Base-by-base conservation (phyloP, 2,329 filamentous ascomycete species). In the Colletotrichum australisinense region DNA sequence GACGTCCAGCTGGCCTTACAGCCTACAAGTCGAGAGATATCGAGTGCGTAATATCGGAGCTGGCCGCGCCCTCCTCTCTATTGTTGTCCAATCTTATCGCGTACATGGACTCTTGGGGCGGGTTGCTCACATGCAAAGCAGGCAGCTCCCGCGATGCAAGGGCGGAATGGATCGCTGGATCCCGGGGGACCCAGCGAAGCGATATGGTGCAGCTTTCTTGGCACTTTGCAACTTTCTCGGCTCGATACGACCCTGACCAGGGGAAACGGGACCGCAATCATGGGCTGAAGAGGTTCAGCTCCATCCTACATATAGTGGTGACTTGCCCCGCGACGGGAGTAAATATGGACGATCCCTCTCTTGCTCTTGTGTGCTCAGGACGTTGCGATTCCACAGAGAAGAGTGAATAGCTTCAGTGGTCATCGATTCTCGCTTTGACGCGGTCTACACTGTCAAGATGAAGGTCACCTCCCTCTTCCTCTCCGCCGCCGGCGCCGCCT, bases 401-500 rank as follows among this genome's bases (percentile, higher is more conserved):
- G 24, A 74, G 63, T 35, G 32, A 35, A 35, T 5, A 35, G 32
- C 11, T 57, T 67, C 63, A 24, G 32, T 9, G 12, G 35, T 32
- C n/a, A 7, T 56, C 53, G 12, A 14, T 67, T 57, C 32, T 64
- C 32, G 32, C 19, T 42, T 42, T 19, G 38, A 42, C 38, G 38
- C 16, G n/a, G 8, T 12, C 12, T 35, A 30, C 28, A 42, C 63
- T 22, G 26, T 59, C 69, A 79, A 76, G 63, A 82, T 83, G 81
- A 82, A 80, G 77, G 69, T 78, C 70, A 56, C 78, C 52, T 75
- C 76, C 66, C 69, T 80, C 64, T 74, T 82, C 72, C 75, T 80
- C 46, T 78, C 79, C 24, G 74, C 77, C 56, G 78, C 78, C 64
- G 69, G 78, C 76, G 73, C 77, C 49, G 81, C 73, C 56, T 78